These are phyloP conservation scores for Coemansia guatemalensis DNA, from an alignment of 192 early-diverging fungal genomes.

Conservation along the genomic window DNA sequence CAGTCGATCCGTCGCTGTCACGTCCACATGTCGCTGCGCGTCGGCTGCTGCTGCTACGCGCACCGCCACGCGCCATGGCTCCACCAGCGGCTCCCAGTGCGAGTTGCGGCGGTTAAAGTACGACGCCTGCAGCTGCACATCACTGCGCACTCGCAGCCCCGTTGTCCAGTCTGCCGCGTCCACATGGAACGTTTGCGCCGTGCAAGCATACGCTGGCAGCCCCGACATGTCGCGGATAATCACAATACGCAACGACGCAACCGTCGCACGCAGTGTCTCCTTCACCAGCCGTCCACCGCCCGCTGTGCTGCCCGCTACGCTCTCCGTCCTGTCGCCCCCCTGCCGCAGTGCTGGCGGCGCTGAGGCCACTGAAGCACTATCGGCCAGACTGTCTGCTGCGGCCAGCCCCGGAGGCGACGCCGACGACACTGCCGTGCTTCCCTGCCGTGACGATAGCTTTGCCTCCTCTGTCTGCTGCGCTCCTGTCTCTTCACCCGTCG, in stretches of 20 bases:
- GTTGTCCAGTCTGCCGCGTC: slow-evolving; percentile 85
- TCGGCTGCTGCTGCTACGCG: slow-evolving; percentile 36
- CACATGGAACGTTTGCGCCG: slow-evolving; percentile 75
- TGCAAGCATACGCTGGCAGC: slow-evolving; percentile 86
- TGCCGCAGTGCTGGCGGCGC: slow-evolving; percentile 11
- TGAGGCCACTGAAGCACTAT: slow-evolving; percentile 11
- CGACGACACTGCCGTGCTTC: neutral
- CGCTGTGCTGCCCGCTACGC: neutral
- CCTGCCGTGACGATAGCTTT: neutral
- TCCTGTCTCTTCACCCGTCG: slow-evolving; percentile 4
- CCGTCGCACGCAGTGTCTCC: slow-evolving; percentile 47
- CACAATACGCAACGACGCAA: slow-evolving; percentile 58
- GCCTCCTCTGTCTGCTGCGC: no score
- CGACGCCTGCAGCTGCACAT: slow-evolving; percentile 74
- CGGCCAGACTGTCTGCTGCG: neutral
- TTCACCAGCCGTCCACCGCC: slow-evolving; percentile 30
- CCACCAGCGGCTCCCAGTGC: slow-evolving; percentile 97
- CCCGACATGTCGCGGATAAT: slow-evolving; percentile 95
- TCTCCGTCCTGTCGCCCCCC: neutral
- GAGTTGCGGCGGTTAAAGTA: slow-evolving; percentile 97
- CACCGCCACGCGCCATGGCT: slow-evolving; percentile 80
- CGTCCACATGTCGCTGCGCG: slow-evolving; percentile 56
- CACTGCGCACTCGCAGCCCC: slow-evolving; percentile 62
- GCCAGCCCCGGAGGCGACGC: neutral
- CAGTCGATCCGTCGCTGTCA: slow-evolving; percentile 69